Percentiles rank a stretch among this genome's conserved stretches.
These are phyloP conservation scores for Geotrichum bryndzae DNA, from an alignment of 1,139 yeast genomes.

Conservation along the genomic window DNA sequence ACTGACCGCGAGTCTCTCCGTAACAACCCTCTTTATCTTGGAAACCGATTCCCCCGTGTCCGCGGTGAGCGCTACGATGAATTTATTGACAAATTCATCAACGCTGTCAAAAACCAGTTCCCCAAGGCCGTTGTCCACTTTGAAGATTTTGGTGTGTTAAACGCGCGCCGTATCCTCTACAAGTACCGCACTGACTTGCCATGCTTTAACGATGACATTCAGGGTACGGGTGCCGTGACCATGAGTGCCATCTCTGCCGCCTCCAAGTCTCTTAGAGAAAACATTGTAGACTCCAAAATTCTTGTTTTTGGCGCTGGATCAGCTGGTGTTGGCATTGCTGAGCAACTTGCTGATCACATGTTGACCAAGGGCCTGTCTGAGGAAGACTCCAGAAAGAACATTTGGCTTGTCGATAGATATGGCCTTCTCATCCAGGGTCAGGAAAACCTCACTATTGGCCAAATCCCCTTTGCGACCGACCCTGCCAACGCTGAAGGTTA, in stretches of 20 bases:
- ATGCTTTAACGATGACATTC: constrained; percentile 94
- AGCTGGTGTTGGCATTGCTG: constrained; percentile 94
- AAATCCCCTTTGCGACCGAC: constrained; percentile 64
- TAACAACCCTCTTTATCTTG: constrained; percentile 83
- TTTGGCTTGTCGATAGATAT: constrained; percentile 75
- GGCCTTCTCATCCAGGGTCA: constrained; percentile 63
- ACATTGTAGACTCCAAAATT: constrained; percentile 60
- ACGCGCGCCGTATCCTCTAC: constrained; percentile 77
- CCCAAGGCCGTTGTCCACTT: constrained; percentile 91
- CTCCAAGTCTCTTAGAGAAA: constrained; percentile 60
- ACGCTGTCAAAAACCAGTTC: constrained; percentile 63
- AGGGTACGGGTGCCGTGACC: constrained; percentile 99
- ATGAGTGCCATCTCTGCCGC: constrained; percentile 93
- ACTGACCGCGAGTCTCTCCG: constrained; percentile 76
- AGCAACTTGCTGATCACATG: constrained; percentile 85
- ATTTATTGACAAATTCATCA: constrained; percentile 72
- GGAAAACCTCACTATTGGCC: constrained; percentile 48
- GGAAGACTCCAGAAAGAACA: constrained; percentile 67
- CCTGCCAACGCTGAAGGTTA: constrained; percentile 52
- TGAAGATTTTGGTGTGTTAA: constrained; percentile 90
- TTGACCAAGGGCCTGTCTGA: constrained; percentile 65
- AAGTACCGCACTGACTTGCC: constrained; percentile 68
- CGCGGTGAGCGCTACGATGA: constrained; percentile 81
- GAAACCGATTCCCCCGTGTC: constrained; percentile 78
- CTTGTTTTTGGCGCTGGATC: constrained; percentile 93